phyloP scores from a whole-genome alignment of 2,329 filamentous ascomycete genomes.

The Neonectria punicea region DNA sequence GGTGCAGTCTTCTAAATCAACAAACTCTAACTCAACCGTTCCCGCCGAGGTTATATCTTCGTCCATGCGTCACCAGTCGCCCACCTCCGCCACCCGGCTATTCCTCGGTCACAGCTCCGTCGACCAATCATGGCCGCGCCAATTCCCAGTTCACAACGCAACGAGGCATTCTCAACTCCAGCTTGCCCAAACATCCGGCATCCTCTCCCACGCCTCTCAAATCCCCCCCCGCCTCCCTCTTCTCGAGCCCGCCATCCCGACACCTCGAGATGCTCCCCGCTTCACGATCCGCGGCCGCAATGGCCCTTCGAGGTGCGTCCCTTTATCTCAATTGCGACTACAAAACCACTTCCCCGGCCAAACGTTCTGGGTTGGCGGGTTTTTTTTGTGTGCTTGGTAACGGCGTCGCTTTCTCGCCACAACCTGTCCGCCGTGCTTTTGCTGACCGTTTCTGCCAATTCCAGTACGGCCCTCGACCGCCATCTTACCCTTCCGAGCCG shows the following conservation, averaged over 20 bases:
- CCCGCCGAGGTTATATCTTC: not conserved
- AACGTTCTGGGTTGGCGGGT: slow-evolving; percentile 30
- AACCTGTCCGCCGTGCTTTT: not conserved
- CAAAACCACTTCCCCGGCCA: not conserved
- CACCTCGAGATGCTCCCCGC: slow-evolving; percentile 57
- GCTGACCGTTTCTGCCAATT: slow-evolving; percentile 25
- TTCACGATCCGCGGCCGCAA: slow-evolving; percentile 61
- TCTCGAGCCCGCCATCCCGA: slow-evolving; percentile 30
- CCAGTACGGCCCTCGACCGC: slow-evolving; percentile 73
- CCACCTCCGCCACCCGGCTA: slow-evolving; percentile 9
- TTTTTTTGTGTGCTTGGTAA: slow-evolving; percentile 32
- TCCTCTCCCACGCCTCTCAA: slow-evolving; percentile 17
- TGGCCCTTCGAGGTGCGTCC: slow-evolving; percentile 62
- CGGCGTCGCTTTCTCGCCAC: not conserved
- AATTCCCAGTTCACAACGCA: slow-evolving; percentile 18
- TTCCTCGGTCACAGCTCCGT: slow-evolving; percentile 1
- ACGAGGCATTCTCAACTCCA: slow-evolving; percentile 35
- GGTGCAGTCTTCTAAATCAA: not conserved
- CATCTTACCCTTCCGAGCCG: slow-evolving; percentile 71
- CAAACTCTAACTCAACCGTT: not conserved
- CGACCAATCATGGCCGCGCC: slow-evolving; percentile 20
- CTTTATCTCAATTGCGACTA: slow-evolving; percentile 2
- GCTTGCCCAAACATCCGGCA: slow-evolving; percentile 28
- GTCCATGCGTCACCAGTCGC: slow-evolving; percentile 1
- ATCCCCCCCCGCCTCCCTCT: slow-evolving; percentile 21